Base-by-base conservation (phyloP, 176 grass and related monocot species). In the Aegilops sharonensis region DNA sequence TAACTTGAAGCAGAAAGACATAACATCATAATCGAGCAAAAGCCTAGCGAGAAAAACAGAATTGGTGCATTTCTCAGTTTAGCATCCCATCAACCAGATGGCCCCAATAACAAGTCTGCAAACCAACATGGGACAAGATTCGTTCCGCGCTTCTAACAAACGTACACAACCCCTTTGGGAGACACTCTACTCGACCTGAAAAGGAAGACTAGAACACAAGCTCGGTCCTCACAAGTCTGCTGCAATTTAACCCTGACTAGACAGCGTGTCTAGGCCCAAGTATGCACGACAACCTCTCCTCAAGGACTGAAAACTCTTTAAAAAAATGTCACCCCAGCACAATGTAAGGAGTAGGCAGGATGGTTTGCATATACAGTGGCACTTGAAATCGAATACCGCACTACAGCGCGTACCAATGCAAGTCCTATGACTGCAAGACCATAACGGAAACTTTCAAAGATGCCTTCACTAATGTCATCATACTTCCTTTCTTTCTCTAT, bases 1-100 rank as follows among this genome's bases (percentile, higher is more conserved):
- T 21, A 84, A 75, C 24, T 63, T 11, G 10, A 75, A 84, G 24
- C 36, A 64, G 20, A 20, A 88, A 73, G 61, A 54, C n/a, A 29
- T 4, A 47, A 62, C 32, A 48, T 24, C 24, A 39, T 30, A 45
- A 61, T 5, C 8, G 15, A 50, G 67, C 13, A 36, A 56, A 86
- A 48, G 13, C 25, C 17, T 45, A 73, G 47, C 54, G 13, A 63
- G 29, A 29, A 47, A 43, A 61, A 75, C 4, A 0, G 13, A 82
- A 64, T 2, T 2, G 13, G 11, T 11, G 15, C 24, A 15, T 81
- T 64, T 32, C 34, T 66, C 68, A 48, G 14, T 27, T 39, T 1
- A 52, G 17, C 42, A 35, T 12, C 24, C 54, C 56, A 23, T 11
- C 30, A 36, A 87, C 78, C 17, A 79, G 56, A 59, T 8, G 56